These are phyloP conservation scores for Tylopilus plumbeoviolaceoides DNA, from an alignment of 768 basidiomycete genomes.

Conservation along the genomic window DNA sequence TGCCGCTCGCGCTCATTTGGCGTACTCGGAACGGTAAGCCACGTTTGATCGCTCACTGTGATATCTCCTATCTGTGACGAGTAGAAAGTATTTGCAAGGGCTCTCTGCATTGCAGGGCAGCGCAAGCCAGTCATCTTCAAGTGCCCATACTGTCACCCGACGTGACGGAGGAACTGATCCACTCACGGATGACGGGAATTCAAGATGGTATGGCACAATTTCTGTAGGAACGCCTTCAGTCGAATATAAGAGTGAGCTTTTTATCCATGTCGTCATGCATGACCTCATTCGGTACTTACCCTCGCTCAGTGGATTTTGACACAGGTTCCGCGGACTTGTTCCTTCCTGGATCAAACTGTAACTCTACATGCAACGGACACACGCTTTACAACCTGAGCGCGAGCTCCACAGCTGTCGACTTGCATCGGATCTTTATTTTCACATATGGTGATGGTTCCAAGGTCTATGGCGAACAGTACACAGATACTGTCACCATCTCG, in stretches of 20 bases:
- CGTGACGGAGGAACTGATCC: conserved; percentile 7
- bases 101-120: conserved; percentile 4
- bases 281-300: background rate
- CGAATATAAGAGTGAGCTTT: conserved; percentile 16
- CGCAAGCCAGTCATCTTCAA: background rate
- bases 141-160: background rate
- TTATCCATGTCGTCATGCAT: background rate
- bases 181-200: conserved; percentile 15
- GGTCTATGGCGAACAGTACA: conserved; percentile 36
- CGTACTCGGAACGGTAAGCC: conserved; percentile 9
- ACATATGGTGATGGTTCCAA: conserved; percentile 42
- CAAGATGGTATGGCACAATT: conserved; percentile 24
- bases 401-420: conserved; percentile 28
- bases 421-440: conserved; percentile 30
- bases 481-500: conserved; percentile 38
- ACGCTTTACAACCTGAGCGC: conserved; percentile 32
- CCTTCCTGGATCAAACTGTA: conserved; percentile 28
- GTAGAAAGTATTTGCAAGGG: conserved; percentile 20
- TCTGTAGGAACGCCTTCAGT: conserved; percentile 23
- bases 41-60: background rate
- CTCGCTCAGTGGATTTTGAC: conserved; percentile 29
- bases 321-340: conserved; percentile 35
- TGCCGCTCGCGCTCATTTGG: conserved; percentile 13
- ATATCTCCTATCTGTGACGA: conserved; percentile 2
- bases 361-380: conserved; percentile 31